Percentiles rank a stretch among this genome's conserved stretches.
These are phyloP conservation scores for Melanomma pulvis-pyrius DNA, from an alignment of 495 filamentous ascomycete genomes.

Conservation along the genomic window DNA sequence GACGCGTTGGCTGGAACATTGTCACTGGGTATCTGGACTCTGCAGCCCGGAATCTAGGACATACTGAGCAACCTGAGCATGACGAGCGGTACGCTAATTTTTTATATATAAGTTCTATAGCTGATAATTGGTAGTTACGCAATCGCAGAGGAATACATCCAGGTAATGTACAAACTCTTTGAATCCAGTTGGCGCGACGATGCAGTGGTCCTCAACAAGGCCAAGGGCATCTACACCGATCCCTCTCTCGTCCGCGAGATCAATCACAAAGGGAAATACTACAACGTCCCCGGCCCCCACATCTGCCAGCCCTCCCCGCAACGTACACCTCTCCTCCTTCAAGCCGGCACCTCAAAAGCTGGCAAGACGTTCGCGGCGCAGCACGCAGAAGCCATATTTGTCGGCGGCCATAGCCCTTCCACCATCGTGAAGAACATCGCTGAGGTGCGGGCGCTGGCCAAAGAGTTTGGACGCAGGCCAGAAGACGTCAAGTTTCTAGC, in stretches of 20 bases:
- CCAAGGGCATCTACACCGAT: slow-evolving; percentile 61
- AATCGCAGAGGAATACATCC: slow-evolving; percentile 68
- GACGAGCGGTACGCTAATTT: slow-evolving; percentile 54
- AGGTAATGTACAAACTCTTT: slow-evolving; percentile 70
- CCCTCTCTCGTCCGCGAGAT: slow-evolving; percentile 63
- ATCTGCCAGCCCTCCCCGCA: slow-evolving; percentile 65
- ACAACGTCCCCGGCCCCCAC: slow-evolving; percentile 65
- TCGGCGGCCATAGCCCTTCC: slow-evolving; percentile 26
- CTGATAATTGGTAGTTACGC: slow-evolving; percentile 48
- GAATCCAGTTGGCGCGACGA: slow-evolving; percentile 71
- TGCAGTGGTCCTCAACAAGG: slow-evolving; percentile 61
- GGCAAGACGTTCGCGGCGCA: slow-evolving; percentile 61
- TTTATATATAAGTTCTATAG: no score
- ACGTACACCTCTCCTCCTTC: slow-evolving; percentile 65
- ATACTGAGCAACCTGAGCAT: slow-evolving; percentile 59
- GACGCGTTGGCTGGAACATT: slow-evolving; percentile 70
- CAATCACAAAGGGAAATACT: slow-evolving; percentile 69
- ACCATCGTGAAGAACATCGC: slow-evolving; percentile 41
- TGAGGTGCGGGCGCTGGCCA: slow-evolving; percentile 55
- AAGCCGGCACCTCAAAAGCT: slow-evolving; percentile 62
- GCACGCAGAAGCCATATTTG: slow-evolving; percentile 62
- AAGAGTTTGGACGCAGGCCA: slow-evolving; percentile 50
- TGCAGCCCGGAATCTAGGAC: slow-evolving; percentile 65
- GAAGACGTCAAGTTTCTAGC: slow-evolving; percentile 58
- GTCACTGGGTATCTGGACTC: slow-evolving; percentile 70